Percentiles rank a stretch among this genome's conserved stretches.
Conservation (phyloP, 768 basidiomycete genomes). For the Mycena olivaceomarginata region DNA sequence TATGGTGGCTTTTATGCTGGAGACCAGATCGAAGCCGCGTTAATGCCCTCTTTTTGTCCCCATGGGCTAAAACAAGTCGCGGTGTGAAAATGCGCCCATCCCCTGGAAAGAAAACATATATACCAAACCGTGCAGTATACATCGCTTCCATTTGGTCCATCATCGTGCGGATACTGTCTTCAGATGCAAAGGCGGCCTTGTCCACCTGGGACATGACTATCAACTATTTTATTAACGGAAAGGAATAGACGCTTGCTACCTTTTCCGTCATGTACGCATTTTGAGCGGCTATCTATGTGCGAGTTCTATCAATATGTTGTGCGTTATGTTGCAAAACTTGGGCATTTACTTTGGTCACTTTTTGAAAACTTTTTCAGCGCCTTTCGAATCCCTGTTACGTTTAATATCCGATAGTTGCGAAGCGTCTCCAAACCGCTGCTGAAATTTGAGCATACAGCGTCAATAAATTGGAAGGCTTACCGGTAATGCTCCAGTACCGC, state of each 20-base stretch:
- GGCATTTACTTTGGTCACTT: conserved; percentile 76
- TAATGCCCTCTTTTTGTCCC: conserved; percentile 88
- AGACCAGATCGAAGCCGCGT: conserved; percentile 75
- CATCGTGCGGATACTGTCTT: conserved; percentile 76
- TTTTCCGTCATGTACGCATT: conserved; percentile 89
- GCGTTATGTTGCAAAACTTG: background rate
- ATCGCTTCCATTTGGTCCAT: conserved; percentile 85
- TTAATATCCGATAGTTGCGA: conserved; percentile 94
- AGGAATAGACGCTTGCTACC: conserved; percentile 58
- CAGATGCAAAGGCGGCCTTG: conserved; percentile 79
- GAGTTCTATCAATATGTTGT: background rate
- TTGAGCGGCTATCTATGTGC: conserved; percentile 76
- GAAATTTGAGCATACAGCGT: background rate
- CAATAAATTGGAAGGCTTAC: conserved; percentile 56
- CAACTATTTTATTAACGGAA: conserved; percentile 5
- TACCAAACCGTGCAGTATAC: conserved; percentile 88
- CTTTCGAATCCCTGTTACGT: conserved; percentile 93
- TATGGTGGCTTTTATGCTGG: conserved; percentile 76
- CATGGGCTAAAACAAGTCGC: conserved; percentile 62
- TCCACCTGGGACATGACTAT: conserved; percentile 71
- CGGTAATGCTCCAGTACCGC: conserved; percentile 92
- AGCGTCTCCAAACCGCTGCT: conserved; percentile 86
- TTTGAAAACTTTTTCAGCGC: conserved; percentile 91
- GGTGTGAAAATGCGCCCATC: background rate
- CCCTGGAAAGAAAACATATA: conserved; percentile 47